Evolutionary conservation across 164 flowering plant species (phyloP).

Genomic region (Aristolochia fimbriata): DNA sequence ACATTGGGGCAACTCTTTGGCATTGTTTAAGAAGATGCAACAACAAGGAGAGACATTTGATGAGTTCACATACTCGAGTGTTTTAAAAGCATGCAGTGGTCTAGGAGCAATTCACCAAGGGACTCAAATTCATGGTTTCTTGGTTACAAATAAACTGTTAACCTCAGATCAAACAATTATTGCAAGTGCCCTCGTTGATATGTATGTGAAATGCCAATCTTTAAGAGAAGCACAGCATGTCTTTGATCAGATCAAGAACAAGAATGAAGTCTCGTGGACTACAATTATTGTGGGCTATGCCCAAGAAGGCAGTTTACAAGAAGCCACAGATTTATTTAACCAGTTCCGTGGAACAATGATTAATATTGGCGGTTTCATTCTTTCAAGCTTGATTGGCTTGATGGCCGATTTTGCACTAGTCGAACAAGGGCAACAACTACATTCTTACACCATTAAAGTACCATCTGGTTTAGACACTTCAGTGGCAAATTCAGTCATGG

Average conservation of each 20-base stretch:
- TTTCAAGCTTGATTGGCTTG: slow-evolving; percentile 56
- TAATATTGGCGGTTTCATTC: slow-evolving; percentile 47
- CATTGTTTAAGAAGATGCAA: slow-evolving; percentile 39
- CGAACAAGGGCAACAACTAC: slow-evolving; percentile 75
- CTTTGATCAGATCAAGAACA: slow-evolving; percentile 34
- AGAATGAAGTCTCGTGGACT: slow-evolving; percentile 61
- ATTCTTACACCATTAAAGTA: slow-evolving; percentile 41
- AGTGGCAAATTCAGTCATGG: slow-evolving; percentile 57
- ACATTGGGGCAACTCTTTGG: slow-evolving; percentile 27
- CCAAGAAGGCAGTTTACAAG: slow-evolving; percentile 39
- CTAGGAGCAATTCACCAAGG: slow-evolving; percentile 40
- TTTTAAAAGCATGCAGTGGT: slow-evolving; percentile 51
- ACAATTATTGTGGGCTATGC: slow-evolving; percentile 61
- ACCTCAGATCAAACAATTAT: slow-evolving; percentile 21
- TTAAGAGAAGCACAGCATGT: slow-evolving; percentile 34
- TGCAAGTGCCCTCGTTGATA: slow-evolving; percentile 59
- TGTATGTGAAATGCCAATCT: slow-evolving; percentile 54
- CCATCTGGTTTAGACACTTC: slow-evolving; percentile 49
- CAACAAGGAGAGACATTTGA: slow-evolving; percentile 43
- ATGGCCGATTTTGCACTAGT: slow-evolving; percentile 72
- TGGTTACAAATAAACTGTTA: slow-evolving; percentile 38
- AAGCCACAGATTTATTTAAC: slow-evolving; percentile 46
- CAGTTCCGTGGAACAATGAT: slow-evolving; percentile 33
- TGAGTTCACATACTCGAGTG: slow-evolving; percentile 53
- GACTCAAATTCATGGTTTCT: slow-evolving; percentile 43